Base-by-base conservation (phyloP, 257 asterid genomes). In the Haberlea rhodopensis region DNA sequence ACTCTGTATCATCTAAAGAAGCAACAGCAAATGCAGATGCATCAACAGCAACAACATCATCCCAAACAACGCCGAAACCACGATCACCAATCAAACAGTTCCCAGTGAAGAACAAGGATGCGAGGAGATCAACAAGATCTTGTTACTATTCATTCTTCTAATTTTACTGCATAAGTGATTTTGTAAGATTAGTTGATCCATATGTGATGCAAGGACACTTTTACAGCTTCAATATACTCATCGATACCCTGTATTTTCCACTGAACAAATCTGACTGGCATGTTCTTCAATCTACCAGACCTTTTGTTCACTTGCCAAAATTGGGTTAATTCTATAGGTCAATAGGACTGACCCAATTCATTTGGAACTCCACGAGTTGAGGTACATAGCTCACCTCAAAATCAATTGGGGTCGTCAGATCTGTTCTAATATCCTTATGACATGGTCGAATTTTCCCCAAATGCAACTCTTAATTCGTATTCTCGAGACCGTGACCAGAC, bases 21-120 rank as follows among this genome's bases (percentile, higher is more conserved):
- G 79, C 84, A 78, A 37, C 87, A 78, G 60, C 87, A 80, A 16
- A 53, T 76, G 69, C 88, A 78, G 64, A 70, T 69, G 64, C 86
- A 80, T 9, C 85, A 70, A 11, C 87, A 75, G 15, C 81, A 76
- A 56, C 84, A 78, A 15, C 67, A 73, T 34, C 65, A 73, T 45
- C 61, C 73, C 54, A 80, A 78, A 66, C 80, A 81, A 48, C 86
- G 82, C 25, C 68, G 83, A 55, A 79, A 72, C 84, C 65, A 66
- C 25, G 77, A 81, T 15, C 72, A 76, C 51, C 82, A 80, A 60
- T 49, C 56, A 27, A 71, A 59, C 72, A 66, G 54, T 63, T 31
- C 55, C 40, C 69, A 27, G 28, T 32, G 51, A 82, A 73, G 81
- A 80, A 75, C 70, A 78, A 75, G 60, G 84, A 80, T 13, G 58